Evolutionary conservation across 257 asterid species (phyloP).

Genomic region (Cinchona pubescens): DNA sequence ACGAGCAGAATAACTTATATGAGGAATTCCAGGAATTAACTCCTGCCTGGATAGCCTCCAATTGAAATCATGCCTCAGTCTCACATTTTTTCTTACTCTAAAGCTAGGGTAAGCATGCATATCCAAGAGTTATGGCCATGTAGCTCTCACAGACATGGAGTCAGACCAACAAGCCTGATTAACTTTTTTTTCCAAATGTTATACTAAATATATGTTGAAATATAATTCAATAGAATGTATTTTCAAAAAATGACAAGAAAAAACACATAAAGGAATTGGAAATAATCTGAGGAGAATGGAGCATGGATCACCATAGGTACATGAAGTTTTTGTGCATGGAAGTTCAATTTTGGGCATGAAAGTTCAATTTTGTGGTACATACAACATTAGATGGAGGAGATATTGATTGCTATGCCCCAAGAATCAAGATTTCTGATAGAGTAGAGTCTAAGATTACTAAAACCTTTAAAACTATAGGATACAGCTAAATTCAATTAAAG

Average conservation of each 20-base stretch:
- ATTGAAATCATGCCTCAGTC: too few species aligned
- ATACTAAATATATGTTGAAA: too few species aligned
- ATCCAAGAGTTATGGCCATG: background rate
- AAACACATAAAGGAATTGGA: too few species aligned
- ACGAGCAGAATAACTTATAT: too few species aligned
- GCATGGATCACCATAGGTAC: background rate
- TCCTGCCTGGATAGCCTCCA: background rate
- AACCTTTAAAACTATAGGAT: background rate
- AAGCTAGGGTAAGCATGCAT: background rate
- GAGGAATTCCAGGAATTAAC: background rate
- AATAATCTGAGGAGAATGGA: background rate
- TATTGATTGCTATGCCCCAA: background rate
- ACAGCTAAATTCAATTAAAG: background rate
- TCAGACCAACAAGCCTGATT: background rate
- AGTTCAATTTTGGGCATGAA: too few species aligned
- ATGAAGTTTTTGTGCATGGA: too few species aligned
- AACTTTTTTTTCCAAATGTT: background rate
- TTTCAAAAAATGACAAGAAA: too few species aligned
- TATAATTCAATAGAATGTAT: background rate
- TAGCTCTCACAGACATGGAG: background rate
- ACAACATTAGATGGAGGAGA: background rate
- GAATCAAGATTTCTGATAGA: background rate
- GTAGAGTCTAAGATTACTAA: background rate
- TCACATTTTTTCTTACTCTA: too few species aligned
- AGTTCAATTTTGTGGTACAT: background rate